These are phyloP conservation scores for Plectosphaerella sp. DNA, from an alignment of 2,329 filamentous ascomycete genomes.

Conservation along the genomic window DNA sequence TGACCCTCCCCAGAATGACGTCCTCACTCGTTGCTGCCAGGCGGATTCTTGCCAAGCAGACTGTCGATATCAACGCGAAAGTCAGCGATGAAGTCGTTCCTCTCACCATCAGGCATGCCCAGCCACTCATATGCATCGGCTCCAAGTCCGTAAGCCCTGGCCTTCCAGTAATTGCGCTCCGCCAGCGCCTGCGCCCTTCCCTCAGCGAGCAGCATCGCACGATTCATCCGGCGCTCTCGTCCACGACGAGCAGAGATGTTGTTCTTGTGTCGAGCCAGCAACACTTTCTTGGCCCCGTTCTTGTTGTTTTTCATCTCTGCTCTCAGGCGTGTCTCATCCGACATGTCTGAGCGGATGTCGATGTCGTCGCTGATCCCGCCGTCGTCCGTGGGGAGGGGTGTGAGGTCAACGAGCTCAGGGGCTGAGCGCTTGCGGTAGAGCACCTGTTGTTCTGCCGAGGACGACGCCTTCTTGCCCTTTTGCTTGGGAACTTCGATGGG, in stretches of 20 bases:
- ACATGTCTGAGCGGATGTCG: background rate
- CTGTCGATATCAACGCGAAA: background rate
- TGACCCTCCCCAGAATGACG: background rate
- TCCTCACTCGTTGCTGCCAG: background rate
- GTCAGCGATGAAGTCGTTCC: background rate
- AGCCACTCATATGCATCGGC: background rate
- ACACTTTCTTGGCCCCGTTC: background rate
- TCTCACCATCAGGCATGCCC: background rate
- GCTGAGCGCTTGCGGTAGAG: background rate
- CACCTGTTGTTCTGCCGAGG: background rate
- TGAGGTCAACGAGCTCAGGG: background rate
- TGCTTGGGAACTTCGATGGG: background rate
- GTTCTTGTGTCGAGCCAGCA: background rate
- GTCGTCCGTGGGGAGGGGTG: background rate
- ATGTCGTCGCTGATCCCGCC: background rate
- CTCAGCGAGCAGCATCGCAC: background rate
- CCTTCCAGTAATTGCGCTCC: constrained; percentile 1
- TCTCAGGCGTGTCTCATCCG: background rate
- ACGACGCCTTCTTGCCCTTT: background rate
- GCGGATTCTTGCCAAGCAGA: background rate
- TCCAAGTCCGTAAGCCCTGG: background rate
- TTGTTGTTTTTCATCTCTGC: background rate
- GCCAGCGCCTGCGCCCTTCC: background rate
- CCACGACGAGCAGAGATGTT: background rate
- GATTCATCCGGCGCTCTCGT: background rate